These are phyloP conservation scores for Botrytis fragariae DNA, from an alignment of 2,329 filamentous ascomycete species.

Conservation along the genomic window DNA sequence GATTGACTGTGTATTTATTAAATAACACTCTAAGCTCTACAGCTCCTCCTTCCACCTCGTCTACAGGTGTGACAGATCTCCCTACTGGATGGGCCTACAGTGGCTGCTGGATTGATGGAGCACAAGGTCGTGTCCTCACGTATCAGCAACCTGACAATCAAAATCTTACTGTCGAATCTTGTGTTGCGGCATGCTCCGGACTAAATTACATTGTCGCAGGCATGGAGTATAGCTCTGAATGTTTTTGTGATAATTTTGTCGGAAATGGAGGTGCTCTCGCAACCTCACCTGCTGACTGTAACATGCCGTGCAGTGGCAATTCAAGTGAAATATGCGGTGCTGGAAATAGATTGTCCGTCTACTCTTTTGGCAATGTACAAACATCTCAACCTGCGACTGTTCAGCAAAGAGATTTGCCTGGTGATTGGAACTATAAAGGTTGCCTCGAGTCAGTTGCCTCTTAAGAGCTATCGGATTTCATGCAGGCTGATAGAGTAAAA, in stretches of 20 bases:
- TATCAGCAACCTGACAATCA: conserved; percentile 26
- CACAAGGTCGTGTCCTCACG: conserved; percentile 25
- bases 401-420: conserved; percentile 32
- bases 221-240: conserved; percentile 27
- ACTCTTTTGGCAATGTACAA: conserved; percentile 29
- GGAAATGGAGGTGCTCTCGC: conserved; percentile 29
- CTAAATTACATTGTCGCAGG: conserved; percentile 29
- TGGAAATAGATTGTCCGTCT: conserved; percentile 33
- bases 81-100: conserved; percentile 30
- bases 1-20: conserved; percentile 31
- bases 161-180: conserved; percentile 36
- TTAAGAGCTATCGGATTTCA: not conserved
- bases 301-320: conserved; percentile 35
- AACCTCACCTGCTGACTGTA: conserved; percentile 35
- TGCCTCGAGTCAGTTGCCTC: conserved; percentile 52
- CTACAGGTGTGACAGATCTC: conserved; percentile 19
- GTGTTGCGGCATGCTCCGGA: conserved; percentile 33
- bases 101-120: conserved; percentile 31
- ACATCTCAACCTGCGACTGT: conserved; percentile 26
- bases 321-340: conserved; percentile 39
- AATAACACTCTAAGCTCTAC: conserved; percentile 14
- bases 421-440: conserved; percentile 34
- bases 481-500: conserved; percentile 35
- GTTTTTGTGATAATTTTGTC: conserved; percentile 36
- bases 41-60: not conserved